A percentile compares a stretch with the other conserved stretches of the same genome.
Conservation (phyloP, 2,329 filamentous ascomycete species). For the Colletotrichum caudatum region DNA sequence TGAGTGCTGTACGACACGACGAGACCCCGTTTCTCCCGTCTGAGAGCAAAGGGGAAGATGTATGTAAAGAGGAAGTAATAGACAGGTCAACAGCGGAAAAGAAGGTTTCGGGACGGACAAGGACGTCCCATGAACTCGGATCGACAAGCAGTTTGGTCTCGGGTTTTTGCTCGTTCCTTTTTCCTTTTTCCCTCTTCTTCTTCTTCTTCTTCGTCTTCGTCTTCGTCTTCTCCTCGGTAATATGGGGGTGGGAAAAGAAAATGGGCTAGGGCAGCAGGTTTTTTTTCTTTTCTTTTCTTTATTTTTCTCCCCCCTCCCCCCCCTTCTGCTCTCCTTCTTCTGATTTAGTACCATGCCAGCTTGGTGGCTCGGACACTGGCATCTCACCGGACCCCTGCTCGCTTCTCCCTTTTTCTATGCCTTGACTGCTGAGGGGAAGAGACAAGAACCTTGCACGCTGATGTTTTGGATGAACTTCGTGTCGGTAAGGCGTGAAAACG, state of each 20-base stretch:
- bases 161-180: conserved; percentile 10
- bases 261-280: conserved; percentile 33
- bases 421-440: neutral
- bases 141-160: conserved; percentile 24
- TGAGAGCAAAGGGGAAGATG: conserved; percentile 1
- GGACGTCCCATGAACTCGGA: conserved; percentile 33
- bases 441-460: neutral
- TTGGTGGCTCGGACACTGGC: conserved; percentile 1
- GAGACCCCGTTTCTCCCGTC: neutral
- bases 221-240: neutral
- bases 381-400: neutral
- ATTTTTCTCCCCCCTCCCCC: too few species aligned
- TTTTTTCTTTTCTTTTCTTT: conserved; percentile 15
- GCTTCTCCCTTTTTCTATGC: conserved; percentile 16
- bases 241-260: conserved; percentile 13
- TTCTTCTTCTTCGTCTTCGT: neutral
- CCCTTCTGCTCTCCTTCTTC: too few species aligned
- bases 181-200: neutral
- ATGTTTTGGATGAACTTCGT: conserved; percentile 2
- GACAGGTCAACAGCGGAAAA: conserved; percentile 2
- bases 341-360: neutral
- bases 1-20: too few species aligned
- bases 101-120: conserved; percentile 25
- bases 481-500: neutral
- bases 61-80: conserved; percentile 17